Evolutionary conservation across 2,329 filamentous ascomycete species (phyloP).

Genomic region (Alternaria postmessia): DNA sequence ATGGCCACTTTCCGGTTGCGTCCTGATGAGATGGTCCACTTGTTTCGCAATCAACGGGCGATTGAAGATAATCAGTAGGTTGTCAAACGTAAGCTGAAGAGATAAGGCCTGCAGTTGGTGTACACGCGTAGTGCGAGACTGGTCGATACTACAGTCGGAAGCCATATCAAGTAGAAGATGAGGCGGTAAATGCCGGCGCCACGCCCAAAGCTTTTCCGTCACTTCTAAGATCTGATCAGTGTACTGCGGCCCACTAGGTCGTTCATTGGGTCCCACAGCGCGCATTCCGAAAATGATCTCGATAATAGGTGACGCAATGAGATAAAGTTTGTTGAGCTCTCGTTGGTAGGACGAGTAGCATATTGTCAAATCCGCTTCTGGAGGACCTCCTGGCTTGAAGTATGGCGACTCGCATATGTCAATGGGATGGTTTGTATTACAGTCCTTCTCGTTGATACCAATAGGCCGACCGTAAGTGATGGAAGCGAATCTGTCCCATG

Average conservation of each 20-base stretch:
- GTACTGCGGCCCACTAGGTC: conserved; percentile 16
- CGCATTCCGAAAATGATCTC: conserved; percentile 28
- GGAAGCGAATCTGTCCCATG: conserved; percentile 53
- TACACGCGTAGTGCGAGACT: too few species aligned
- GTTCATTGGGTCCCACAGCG: conserved; percentile 12
- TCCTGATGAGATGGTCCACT: conserved; percentile 39
- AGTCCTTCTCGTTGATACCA: conserved; percentile 55
- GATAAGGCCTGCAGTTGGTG: too few species aligned
- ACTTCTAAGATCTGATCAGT: conserved; percentile 27
- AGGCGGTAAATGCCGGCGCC: conserved; percentile 34
- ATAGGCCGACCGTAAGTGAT: conserved; percentile 54
- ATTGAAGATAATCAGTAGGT: too few species aligned
- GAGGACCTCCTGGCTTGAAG: conserved; percentile 22
- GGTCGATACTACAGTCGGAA: too few species aligned
- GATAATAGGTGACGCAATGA: too few species aligned
- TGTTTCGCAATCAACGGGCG: conserved; percentile 17
- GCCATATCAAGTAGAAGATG: conserved; percentile 18
- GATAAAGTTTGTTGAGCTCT: conserved; percentile 8
- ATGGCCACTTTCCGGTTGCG: conserved; percentile 16
- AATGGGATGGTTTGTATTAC: conserved; percentile 47
- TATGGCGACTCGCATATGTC: conserved; percentile 45
- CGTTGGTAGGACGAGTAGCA: conserved; percentile 27
- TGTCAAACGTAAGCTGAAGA: too few species aligned
- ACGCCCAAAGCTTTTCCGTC: conserved; percentile 29
- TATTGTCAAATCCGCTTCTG: conserved; percentile 2